phyloP scores from a whole-genome alignment of 257 asterid species.

The Anisodus tanguticus region DNA sequence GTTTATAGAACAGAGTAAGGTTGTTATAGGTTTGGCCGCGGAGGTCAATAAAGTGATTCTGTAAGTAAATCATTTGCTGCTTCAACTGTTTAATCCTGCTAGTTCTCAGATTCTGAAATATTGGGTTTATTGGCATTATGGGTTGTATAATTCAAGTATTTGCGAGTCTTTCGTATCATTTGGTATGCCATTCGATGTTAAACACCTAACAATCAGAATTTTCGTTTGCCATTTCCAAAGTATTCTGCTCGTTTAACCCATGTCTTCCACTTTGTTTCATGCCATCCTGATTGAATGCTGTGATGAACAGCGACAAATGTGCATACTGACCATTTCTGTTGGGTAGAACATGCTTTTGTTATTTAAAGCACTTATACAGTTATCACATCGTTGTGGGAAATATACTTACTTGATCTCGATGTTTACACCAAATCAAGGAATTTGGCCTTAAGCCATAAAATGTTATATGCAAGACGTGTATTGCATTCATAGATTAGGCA shows the following conservation, averaged over 20 bases:
- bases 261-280: background rate
- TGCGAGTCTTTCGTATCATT: background rate
- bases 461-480: background rate
- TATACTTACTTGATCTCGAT: background rate
- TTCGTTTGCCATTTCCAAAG: background rate
- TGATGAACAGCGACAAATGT: background rate
- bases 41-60: slow-evolving; percentile 12
- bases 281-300: background rate
- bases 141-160: slow-evolving; percentile 9
- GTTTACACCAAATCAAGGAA: background rate
- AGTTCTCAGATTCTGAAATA: background rate
- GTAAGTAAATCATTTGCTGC: slow-evolving; percentile 11
- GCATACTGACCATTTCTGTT: background rate
- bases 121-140: background rate
- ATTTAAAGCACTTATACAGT: background rate
- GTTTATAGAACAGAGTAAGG: slow-evolving; percentile 5
- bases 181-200: background rate
- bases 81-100: slow-evolving; percentile 22
- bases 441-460: background rate
- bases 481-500: background rate
- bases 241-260: background rate
- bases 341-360: background rate
- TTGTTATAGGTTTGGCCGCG: slow-evolving; percentile 9
- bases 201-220: background rate
- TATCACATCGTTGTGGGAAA: background rate